Evolutionary conservation across 1,284 basidiomycete genomes (phyloP), one percentile per base, ranked within the genome.

Genomic region (Paramarasmius palmivorus): DNA sequence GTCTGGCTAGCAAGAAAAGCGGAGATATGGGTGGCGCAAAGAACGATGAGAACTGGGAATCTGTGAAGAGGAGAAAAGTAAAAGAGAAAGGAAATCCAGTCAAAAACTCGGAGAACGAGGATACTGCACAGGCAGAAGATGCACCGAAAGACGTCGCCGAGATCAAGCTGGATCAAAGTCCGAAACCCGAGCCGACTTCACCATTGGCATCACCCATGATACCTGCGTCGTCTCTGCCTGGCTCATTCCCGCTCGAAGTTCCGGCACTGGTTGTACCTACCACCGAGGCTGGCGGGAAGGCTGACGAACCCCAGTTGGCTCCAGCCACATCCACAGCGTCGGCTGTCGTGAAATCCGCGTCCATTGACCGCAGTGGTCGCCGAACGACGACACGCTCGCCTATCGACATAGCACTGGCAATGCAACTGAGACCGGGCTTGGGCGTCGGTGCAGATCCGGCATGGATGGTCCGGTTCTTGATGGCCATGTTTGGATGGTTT

Each of bases 401-500:
- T 60, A 74, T 89, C 34, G 87, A 89, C 61, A 76, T 86, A 46
- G 87, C 84, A 22, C 77, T 89, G n/a, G 85, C 84, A 39, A 82
- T 89, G 84, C 87, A 90, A 65, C 75, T 88, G 42, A 75, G 84
- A 22, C 85, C 85, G 8, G 84, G 86, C 2, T 67, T 87, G 22
- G 84, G 85, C 32, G 64, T 79, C 14, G 82, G 84, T 44, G 83
- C 86, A 20, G 88, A 90, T 61, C 78, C 86, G 9, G 87, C 88
- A 32, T 90, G 87, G 87, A 78, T 89, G 72, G 84, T 90, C 45
- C 72, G 86, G 53, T 89, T 89, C 66, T 66, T 90, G 67, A 88
- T 90, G 84, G 75, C 84, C 22, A 78, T 89, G 66, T 90, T 88
- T 66, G 88, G 88, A 12, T 90, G 88, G 88, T 77, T 90, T 61